A percentile compares a stretch with the other conserved stretches of the same genome.
Evolutionary conservation across 768 basidiomycete genomes (phyloP).

Genomic region (Rhizopogon vinicolor): DNA sequence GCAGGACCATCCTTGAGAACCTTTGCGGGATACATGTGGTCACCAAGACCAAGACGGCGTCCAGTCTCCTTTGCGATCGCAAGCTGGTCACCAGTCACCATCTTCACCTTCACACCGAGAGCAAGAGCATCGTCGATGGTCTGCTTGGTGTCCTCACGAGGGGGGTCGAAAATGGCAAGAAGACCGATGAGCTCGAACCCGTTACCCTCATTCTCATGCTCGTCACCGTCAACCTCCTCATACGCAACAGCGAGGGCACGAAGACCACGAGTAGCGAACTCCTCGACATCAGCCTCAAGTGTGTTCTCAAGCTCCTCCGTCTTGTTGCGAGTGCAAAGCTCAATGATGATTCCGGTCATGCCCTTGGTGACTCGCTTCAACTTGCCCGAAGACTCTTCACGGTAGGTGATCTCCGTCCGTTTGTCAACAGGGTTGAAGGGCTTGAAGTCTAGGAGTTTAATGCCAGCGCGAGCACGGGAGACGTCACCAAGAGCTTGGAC

Average conservation of each 20-base stretch:
- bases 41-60: slow-evolving; percentile 94
- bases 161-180: slow-evolving; percentile 96
- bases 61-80: slow-evolving; percentile 99
- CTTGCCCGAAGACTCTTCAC: slow-evolving; percentile 89
- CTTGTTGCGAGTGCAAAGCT: slow-evolving; percentile 97
- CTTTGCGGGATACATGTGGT: slow-evolving; percentile 99
- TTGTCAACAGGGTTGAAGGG: slow-evolving; percentile 99
- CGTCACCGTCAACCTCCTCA: slow-evolving; percentile 85
- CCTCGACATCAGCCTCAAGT: slow-evolving; percentile 94
- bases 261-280: slow-evolving; percentile 93
- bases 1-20: slow-evolving; percentile 97
- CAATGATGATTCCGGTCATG: slow-evolving; percentile 99
- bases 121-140: slow-evolving; percentile 96
- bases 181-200: slow-evolving; percentile 98
- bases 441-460: slow-evolving; percentile 98
- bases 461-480: slow-evolving; percentile 77
- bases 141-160: slow-evolving; percentile 97
- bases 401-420: slow-evolving; percentile 98
- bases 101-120: slow-evolving; percentile 98
- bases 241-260: slow-evolving; percentile 93
- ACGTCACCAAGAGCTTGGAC: slow-evolving; percentile 74
- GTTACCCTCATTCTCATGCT: slow-evolving; percentile 84
- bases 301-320: slow-evolving; percentile 86
- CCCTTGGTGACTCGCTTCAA: slow-evolving; percentile 99
- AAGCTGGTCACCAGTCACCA: slow-evolving; percentile 99